Percentiles rank a stretch among this genome's conserved stretches.
Evolutionary conservation across 495 filamentous ascomycete species (phyloP).

Genomic region (Lasiosphaeria hispida): DNA sequence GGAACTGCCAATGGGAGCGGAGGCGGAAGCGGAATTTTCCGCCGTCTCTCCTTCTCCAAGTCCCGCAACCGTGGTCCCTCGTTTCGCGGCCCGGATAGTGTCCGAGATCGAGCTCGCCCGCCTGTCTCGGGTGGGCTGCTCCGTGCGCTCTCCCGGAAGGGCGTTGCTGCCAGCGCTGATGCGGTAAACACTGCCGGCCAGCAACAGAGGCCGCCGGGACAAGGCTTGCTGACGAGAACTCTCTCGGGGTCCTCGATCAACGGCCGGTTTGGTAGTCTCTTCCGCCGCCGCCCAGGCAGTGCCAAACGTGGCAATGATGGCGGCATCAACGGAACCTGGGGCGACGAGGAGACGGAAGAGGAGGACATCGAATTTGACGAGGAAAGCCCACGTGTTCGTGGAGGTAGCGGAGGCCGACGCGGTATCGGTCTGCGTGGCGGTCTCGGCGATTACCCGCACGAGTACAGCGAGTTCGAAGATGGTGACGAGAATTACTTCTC

Average conservation of each 20-base stretch:
- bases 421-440: conserved; percentile 38
- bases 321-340: conserved; percentile 53
- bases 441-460: conserved; percentile 23
- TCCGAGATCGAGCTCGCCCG: conserved; percentile 30
- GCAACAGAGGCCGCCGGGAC: conserved; percentile 50
- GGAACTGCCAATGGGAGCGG: conserved; percentile 17
- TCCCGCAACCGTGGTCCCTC: conserved; percentile 25
- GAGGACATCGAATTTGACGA: conserved; percentile 30
- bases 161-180: conserved; percentile 36
- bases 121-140: conserved; percentile 33
- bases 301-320: conserved; percentile 45
- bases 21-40: conserved; percentile 28
- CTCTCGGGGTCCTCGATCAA: conserved; percentile 28
- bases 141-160: conserved; percentile 41
- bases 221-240: conserved; percentile 57
- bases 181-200: conserved; percentile 34
- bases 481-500: conserved; percentile 48
- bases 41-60: conserved; percentile 43
- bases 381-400: conserved; percentile 8
- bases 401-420: conserved; percentile 4
- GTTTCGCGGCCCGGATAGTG: conserved; percentile 27
- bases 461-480: conserved; percentile 34
- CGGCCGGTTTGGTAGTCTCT: conserved; percentile 43
- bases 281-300: conserved; percentile 48
- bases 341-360: conserved; percentile 33